Evolutionary conservation across 441 rosid species (phyloP), one percentile per base, ranked within the genome.

Genomic region (Isatis lusitanica): DNA sequence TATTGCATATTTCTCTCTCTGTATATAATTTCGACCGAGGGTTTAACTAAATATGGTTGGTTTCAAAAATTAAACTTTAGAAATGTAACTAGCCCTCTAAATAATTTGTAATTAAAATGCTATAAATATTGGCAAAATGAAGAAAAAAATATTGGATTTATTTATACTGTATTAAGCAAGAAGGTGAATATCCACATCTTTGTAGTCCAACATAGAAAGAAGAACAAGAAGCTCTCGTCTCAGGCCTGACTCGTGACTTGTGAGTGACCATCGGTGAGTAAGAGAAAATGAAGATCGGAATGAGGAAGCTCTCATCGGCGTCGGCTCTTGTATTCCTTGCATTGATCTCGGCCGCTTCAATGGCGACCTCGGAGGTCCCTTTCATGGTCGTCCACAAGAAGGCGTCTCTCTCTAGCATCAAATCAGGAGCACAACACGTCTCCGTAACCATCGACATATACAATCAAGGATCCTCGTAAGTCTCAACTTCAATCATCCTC

Each of bases 301-400:
- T 48, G 61, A 51, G 18, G 43, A 62, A 30, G 61, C 53, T 79
- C 76, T 58, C 80, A 40, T 66, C 79, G 18, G 66, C 79, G 73
- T 50, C 76, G 40, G 74, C 78, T 16, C 63, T 88, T 57, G 42
- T 78, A 50, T 70, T 80, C 64, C 71, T 88, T 57, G 52, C 81
- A 63, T 68, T 90, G 65, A 57, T 82, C 7, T 87, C 88, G 0
- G 74, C 88, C 0, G 69, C 83, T 13, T 65, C 87, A 33, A 68
- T 83, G 24, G 86, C 84, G 44, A 78, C 53, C 80, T 40, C 86
- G 13, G 97, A 93, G 66, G 87, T 81, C 40, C 94, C 97, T 21
- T 90, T 88, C 86, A 84, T 91, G 51, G 86, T 90, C 12, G 92
- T 89, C 5, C 90, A 90, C 89, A 89, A 90, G 95, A 90, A 93